Base-by-base conservation (phyloP, 768 basidiomycete species). In the Melanogaster broomeanus region DNA sequence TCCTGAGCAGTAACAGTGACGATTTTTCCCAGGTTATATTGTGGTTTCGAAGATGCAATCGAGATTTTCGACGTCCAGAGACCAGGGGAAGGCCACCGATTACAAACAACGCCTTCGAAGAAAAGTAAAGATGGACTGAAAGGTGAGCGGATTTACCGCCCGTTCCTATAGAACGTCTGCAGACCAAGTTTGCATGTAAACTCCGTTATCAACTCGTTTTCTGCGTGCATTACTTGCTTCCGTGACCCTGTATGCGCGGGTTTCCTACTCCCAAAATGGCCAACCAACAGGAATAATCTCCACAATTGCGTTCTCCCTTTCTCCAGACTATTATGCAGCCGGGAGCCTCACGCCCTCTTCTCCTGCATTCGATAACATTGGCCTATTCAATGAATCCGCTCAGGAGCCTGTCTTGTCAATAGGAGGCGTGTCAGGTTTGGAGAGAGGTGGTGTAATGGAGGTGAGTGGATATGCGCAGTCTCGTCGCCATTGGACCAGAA, bases 41-140 rank as follows among this genome's bases (percentile, higher is more conserved):
- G 93, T 62, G 92, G 93, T 0, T 89, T 87, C 53, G 87, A 92
- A 66, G 81, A 86, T 57, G 87, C 90, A 6, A 88, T 96, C 44
- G 93, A 94, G 66, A 77, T 93, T 15, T 90, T 95, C 62, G 90
- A 94, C 59, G 66, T 95, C 6, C 71, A 78, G 10, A 68, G 69
- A 22, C 93, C 93, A 0, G 91, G 93, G 1, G 79, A 82, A 58
- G 90, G 90, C 2, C 78, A 76, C 0, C 79, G 94, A 2, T 57
- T 93, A 3, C 77, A 72, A 15, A 93, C 88, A 1, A 84, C 83
- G 0, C 83, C 85, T 1, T 84, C 83, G 0, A 85, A 85, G 65
- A 90, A 88, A 64, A 88, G 84, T 53, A 86, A 84, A 59, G 85
- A 90, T 45, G 95, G 94, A 0, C 75, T 97, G 40, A 96, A 93